phyloP scores from a whole-genome alignment of 2,329 filamentous ascomycete species.

The Didymosphaeria variabile region DNA sequence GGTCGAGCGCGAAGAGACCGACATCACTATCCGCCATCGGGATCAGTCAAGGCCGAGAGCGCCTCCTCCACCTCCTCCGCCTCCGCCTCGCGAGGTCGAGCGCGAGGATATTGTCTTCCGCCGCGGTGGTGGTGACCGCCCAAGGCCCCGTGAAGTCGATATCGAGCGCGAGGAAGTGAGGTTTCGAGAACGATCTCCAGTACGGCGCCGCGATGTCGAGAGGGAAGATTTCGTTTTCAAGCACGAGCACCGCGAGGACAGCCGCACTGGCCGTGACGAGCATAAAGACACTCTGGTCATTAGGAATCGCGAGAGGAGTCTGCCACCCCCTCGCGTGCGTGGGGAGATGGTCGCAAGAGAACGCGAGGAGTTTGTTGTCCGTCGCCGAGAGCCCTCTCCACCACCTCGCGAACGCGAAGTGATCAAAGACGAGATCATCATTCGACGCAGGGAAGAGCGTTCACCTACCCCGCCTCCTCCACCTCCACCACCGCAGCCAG shows the following conservation, averaged over 20 bases:
- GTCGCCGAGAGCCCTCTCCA: slow-evolving; percentile 48
- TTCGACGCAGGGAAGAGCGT: slow-evolving; percentile 55
- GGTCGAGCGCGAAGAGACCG: slow-evolving; percentile 45
- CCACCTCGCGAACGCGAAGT: slow-evolving; percentile 47
- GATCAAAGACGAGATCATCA: slow-evolving; percentile 54
- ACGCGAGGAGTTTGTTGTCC: slow-evolving; percentile 53
- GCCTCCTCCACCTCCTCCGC: too few relatives aligned
- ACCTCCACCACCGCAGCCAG: slow-evolving; percentile 61
- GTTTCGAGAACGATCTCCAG: slow-evolving; percentile 51
- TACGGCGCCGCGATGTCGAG: slow-evolving; percentile 46
- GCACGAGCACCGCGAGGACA: slow-evolving; percentile 47
- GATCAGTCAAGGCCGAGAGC: slow-evolving; percentile 46
- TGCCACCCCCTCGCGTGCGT: slow-evolving; percentile 46
- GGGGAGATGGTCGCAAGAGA: slow-evolving; percentile 51
- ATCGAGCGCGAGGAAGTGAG: slow-evolving; percentile 58
- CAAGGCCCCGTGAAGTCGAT: slow-evolving; percentile 47
- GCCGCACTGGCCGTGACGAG: slow-evolving; percentile 50
- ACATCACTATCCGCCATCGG: slow-evolving; percentile 47
- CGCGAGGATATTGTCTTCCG: slow-evolving; percentile 56
- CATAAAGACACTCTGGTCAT: slow-evolving; percentile 49
- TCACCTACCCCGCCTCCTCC: slow-evolving; percentile 62
- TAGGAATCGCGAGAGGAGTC: slow-evolving; percentile 45
- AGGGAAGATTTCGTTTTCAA: slow-evolving; percentile 40
- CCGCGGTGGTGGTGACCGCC: slow-evolving; percentile 51
- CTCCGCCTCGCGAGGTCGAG: slow-evolving; percentile 44